A percentile compares a stretch with the other conserved stretches of the same genome.
phyloP scores from a whole-genome alignment of 1,284 basidiomycete genomes.

The Puccinia brachypodii region DNA sequence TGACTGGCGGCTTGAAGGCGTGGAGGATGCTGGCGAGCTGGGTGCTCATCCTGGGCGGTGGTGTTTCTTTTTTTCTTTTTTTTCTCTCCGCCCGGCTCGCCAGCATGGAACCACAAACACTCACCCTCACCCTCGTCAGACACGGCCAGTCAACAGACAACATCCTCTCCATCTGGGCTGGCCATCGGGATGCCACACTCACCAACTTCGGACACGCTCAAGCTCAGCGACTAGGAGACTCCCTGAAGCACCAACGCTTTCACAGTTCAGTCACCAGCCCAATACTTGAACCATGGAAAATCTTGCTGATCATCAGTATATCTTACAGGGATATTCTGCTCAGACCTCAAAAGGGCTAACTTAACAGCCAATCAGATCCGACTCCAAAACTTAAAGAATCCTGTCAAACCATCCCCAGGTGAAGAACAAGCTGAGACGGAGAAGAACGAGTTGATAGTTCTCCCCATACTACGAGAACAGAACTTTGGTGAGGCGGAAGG shows the following conservation, averaged over 20 bases:
- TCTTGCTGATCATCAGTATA: neutral
- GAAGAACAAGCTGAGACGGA: neutral
- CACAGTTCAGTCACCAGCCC: constrained; percentile 44
- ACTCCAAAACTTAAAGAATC: constrained; percentile 2
- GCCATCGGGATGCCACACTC: constrained; percentile 51
- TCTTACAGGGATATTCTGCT: constrained; percentile 17
- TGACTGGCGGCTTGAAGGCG: constrained; percentile 77
- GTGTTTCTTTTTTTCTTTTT: too few species aligned
- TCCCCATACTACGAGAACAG: constrained; percentile 4
- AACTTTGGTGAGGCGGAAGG: constrained; percentile 33
- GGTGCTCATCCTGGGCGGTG: neutral
- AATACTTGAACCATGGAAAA: neutral
- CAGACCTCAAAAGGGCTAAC: constrained; percentile 19
- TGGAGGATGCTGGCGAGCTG: constrained; percentile 64
- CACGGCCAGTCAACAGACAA: constrained; percentile 53
- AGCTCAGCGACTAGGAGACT: constrained; percentile 51
- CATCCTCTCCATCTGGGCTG: constrained; percentile 51
- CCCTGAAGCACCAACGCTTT: constrained; percentile 52
- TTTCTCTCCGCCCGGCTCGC: neutral
- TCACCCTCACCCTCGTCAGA: constrained; percentile 51
- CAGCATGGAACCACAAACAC: neutral
- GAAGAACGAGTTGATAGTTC: neutral
- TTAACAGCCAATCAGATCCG: constrained; percentile 32
- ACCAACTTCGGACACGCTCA: constrained; percentile 52
- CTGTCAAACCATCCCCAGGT: neutral